phyloP scores from a whole-genome alignment of 163 green algal genomes.

The Prototheca wickerhamii region DNA sequence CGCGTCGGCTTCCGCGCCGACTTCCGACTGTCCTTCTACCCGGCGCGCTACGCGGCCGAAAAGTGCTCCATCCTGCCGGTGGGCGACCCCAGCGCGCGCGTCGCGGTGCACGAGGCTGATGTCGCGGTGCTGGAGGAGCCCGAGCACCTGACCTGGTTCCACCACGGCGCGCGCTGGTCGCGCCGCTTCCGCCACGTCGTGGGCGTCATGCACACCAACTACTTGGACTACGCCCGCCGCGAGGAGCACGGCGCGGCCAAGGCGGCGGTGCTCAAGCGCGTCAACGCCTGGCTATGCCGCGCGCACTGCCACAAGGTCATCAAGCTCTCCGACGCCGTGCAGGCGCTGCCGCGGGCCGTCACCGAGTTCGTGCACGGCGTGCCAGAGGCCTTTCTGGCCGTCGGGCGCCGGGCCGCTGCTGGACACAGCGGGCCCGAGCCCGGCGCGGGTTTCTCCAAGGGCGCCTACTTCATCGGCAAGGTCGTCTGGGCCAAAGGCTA shows the following conservation, averaged over 20 bases:
- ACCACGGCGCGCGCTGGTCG: conserved; percentile 89
- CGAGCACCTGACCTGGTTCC: conserved; percentile 91
- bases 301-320: conserved; percentile 93
- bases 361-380: conserved; percentile 93
- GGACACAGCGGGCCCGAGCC: conserved; percentile 11
- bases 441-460: conserved; percentile 38
- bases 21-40: conserved; percentile 89
- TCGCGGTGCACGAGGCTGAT: conserved; percentile 82
- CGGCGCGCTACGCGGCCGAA: conserved; percentile 77
- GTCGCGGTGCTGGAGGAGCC: conserved; percentile 97
- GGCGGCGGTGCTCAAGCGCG: conserved; percentile 23
- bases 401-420: conserved; percentile 52
- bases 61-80: conserved; percentile 93
- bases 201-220: conserved; percentile 98
- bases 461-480: conserved; percentile 94
- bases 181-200: conserved; percentile 91
- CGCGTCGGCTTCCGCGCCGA: conserved; percentile 65
- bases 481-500: conserved; percentile 75
- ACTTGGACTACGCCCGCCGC: conserved; percentile 88
- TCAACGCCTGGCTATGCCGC: conserved; percentile 66
- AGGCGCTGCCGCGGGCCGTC: conserved; percentile 72
- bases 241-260: conserved; percentile 20
- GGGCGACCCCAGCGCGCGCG: conserved; percentile 83
- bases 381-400: conserved; percentile 68
- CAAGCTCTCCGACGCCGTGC: conserved; percentile 89